Conservation (phyloP, 1,284 basidiomycete species). For the Fomitopsis schrenkii region DNA sequence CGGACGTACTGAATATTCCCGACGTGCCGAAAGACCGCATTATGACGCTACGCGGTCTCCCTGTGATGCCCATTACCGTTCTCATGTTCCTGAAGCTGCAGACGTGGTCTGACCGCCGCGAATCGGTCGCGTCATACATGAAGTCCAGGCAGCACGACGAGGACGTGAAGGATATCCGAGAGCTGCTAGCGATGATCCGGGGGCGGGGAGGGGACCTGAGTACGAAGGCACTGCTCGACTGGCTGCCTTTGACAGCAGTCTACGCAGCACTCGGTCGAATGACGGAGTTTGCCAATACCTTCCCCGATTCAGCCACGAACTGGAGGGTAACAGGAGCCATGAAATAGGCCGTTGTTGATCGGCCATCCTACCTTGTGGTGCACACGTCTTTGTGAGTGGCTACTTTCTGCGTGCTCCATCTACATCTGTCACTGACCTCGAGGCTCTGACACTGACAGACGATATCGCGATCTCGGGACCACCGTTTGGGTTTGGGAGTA, state of each 20-base stretch:
- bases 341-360: no score
- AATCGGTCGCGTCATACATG: constrained; percentile 28
- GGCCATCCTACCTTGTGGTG: no score
- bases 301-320: no score
- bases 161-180: constrained; percentile 41
- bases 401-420: no score
- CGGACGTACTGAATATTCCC: constrained; percentile 42
- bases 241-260: neutral
- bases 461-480: no score
- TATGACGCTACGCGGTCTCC: constrained; percentile 26
- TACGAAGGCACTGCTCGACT: neutral
- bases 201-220: constrained; percentile 1
- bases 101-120: constrained; percentile 45
- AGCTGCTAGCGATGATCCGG: constrained; percentile 34
- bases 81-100: constrained; percentile 47
- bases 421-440: no score
- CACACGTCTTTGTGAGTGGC: no score
- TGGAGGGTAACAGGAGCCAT: no score
- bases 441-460: no score
- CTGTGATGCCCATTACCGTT: constrained; percentile 40
- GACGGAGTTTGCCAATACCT: no score
- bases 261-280: no score
- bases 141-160: constrained; percentile 31
- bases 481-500: no score
- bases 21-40: constrained; percentile 29